Evolutionary conservation across 192 early-diverging fungal species (phyloP), one percentile per base, ranked within the genome.

Genomic region (Coemansia umbellata): DNA sequence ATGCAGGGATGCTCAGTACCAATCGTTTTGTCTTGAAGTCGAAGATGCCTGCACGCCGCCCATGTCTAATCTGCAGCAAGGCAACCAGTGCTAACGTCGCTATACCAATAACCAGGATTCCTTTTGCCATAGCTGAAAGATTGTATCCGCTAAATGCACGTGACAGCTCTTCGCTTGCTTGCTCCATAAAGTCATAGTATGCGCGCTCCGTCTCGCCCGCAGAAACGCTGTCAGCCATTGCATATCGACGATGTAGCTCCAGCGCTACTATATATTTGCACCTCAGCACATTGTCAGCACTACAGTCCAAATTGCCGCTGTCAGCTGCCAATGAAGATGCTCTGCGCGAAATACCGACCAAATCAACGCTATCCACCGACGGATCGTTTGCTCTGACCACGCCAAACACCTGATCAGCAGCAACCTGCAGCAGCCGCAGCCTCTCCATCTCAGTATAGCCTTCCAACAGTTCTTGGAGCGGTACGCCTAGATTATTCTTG

Each of bases 351-450:
- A 53, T 26, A 2, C 50, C 37, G 10, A 15, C 8, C 31, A 23
- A 31, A 8, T 59, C 39, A 1, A 55, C 52, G 4, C 22, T 37
- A n/a, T 17, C 27, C 6, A 57, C 36, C 18, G 31, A 17, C 22
- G 55, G 54, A 36, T 66, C 55, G 31, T 69, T 80, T 15, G 65
- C 57, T 9, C 60, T 33, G 3, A 64, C 63, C 24, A 80, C 60
- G 13, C 51, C 63, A 17, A 62, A 66, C 1, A 91, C 64, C 56
- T 91, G 88, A 40, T 79, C 53, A 8, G 87, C 82, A 30, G 85
- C 83, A 8, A 81, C 49, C 48, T 87, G 87, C 14, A 86, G 57
- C 27, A 81, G 66, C 18, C 78, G 66, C 40, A 86, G 42, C 6
- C 58, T 40, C 15, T 77, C 63, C 1, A 8, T 40, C 9, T 58